Evolutionary conservation across 768 basidiomycete species (phyloP).

Genomic region (Gelatoporia subvermispora): DNA sequence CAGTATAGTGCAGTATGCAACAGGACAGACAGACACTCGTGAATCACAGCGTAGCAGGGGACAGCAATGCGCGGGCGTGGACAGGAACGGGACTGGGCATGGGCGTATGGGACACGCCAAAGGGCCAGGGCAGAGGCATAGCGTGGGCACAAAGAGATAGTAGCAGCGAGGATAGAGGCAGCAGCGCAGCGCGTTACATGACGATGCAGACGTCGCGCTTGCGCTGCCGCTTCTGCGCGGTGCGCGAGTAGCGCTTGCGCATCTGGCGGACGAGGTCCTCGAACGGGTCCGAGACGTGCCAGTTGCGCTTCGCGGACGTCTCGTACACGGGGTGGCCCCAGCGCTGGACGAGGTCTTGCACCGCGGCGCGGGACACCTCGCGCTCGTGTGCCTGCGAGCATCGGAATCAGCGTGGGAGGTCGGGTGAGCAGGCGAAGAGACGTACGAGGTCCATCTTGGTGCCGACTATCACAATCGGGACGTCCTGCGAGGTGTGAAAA

Average conservation of each 20-base stretch:
- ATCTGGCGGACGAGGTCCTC: conserved; percentile 73
- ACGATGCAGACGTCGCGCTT: conserved; percentile 30
- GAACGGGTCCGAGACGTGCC: conserved; percentile 77
- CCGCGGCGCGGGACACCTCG: conserved; percentile 62
- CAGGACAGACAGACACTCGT: no score
- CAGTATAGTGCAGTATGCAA: no score
- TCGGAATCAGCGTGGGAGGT: neutral
- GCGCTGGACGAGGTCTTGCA: conserved; percentile 55
- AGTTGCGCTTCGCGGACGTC: conserved; percentile 83
- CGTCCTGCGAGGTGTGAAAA: conserved; percentile 30
- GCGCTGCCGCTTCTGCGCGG: conserved; percentile 28
- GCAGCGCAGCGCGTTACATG: conserved; percentile 25
- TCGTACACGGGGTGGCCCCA: conserved; percentile 82
- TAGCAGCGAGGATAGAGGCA: no score
- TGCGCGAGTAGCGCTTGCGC: conserved; percentile 58
- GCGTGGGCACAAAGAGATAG: no score
- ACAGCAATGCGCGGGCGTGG: no score
- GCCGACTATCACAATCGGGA: conserved; percentile 84
- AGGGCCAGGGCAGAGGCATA: no score
- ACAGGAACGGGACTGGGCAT: no score
- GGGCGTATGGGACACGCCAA: no score
- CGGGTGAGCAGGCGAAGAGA: neutral
- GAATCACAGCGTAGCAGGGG: no score
- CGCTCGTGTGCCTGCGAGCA: conserved; percentile 52
- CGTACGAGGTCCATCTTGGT: conserved; percentile 75